Base-by-base conservation (phyloP, 2,329 filamentous ascomycete species). In the Fusarium sp. region DNA sequence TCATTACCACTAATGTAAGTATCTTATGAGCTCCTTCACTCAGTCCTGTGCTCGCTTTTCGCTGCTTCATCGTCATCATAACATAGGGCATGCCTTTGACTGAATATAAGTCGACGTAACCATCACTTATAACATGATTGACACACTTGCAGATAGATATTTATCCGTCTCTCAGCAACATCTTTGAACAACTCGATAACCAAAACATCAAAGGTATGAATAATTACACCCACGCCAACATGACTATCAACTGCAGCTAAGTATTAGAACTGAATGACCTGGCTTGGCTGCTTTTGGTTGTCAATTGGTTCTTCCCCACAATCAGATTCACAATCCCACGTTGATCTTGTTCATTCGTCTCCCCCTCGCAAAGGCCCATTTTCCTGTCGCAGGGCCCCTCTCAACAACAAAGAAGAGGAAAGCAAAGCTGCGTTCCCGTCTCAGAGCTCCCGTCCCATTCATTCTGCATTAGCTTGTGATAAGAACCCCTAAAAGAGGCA, bases 381-480 rank as follows among this genome's bases (percentile, higher is more conserved):
- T 49, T 59, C 52, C 42, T 29, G 20, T 29, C 27, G 22, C 52
- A 25, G 65, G 62, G 54, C 45, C 47, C 36, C 29, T 62, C 31
- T 44, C 29, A 42, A 46, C 44, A 66, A 52, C 39, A 66, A 66
- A 66, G 52, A n/a, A 36, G 53, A 45, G 33, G 27, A 33, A 65
- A 49, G 42, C 25, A 44, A 58, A 66, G 63, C 62, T 66, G 44
- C 17, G 33, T 56, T 66, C 33, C 52, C 35, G 38, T 36, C 44
- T 50, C 38, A 49, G 27, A 39, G 44, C 44, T 36, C 47, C 41
- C 7, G 20, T 65, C 62, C 61, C 33, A 65, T 62, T 31, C 25
- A 25, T 29, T 67, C 31, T 53, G 69, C 64, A 65, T 65, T 70
- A 70, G 69, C 46, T 46, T 49, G 53, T 64, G 47, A 65, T 25